These are phyloP conservation scores for Alternaria ventricosa DNA, from an alignment of 2,329 filamentous ascomycete genomes.

Conservation along the genomic window DNA sequence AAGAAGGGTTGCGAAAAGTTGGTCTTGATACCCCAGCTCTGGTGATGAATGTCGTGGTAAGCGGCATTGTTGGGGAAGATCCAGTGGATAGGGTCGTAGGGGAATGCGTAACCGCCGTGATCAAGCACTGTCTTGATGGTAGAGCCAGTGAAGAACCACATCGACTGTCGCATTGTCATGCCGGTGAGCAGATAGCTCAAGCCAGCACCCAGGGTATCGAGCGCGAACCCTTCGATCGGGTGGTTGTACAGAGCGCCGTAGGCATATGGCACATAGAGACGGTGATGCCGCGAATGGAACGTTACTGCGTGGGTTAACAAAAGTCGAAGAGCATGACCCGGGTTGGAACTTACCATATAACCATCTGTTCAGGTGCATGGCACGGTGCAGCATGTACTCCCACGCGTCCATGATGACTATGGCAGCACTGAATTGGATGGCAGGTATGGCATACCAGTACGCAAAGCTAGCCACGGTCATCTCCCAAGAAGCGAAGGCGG, in stretches of 20 bases:
- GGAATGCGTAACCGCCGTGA: conserved; percentile 95
- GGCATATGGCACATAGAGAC: conserved; percentile 95
- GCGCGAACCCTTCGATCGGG: conserved; percentile 88
- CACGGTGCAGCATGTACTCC: conserved; percentile 96
- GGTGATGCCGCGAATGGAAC: conserved; percentile 94
- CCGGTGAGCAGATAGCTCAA: conserved; percentile 80
- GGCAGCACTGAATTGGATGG: conserved; percentile 76
- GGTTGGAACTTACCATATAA: conserved; percentile 76
- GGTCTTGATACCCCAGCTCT: conserved; percentile 98
- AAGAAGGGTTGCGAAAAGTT: conserved; percentile 94
- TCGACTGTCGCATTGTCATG: conserved; percentile 85
- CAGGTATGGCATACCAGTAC: conserved; percentile 80
- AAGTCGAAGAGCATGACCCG: not conserved
- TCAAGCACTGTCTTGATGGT: conserved; percentile 98
- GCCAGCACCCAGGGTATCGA: conserved; percentile 88
- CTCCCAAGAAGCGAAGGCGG: conserved; percentile 86
- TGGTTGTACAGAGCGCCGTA: conserved; percentile 98
- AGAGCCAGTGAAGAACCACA: conserved; percentile 86
- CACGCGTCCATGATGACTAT: conserved; percentile 87
- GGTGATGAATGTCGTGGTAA: conserved; percentile 98
- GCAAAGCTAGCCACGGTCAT: conserved; percentile 73
- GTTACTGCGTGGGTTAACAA: conserved; percentile 61
- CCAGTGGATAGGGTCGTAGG: conserved; percentile 91
- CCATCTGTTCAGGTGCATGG: conserved; percentile 98
- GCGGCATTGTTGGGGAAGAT: conserved; percentile 93